Base-by-base conservation (phyloP, 305 asterid genomes). In the Vinca major region DNA sequence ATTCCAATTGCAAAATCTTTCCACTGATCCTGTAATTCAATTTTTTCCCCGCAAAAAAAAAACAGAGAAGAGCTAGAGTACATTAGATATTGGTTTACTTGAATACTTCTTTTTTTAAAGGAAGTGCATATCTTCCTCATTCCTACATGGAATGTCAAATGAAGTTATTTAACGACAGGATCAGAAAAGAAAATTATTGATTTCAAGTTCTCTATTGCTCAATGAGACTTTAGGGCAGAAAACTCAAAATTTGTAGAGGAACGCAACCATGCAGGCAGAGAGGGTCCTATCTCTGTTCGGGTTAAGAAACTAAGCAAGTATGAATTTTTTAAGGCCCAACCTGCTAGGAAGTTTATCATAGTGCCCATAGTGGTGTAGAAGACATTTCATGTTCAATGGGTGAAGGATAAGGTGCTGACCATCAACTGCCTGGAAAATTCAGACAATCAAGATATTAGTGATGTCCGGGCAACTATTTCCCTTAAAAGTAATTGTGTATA, bases 301-400 rank as follows among this genome's bases (percentile, higher is more conserved):
- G 39, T 41, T 54, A 13, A 68, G 33, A 16, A 21, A 16, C 21
- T 2, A 44, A 11, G 47, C 6, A 60, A 62, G 49, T 41, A 67
- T 49, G 47, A 57, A 61, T 39, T 19, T 19, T 20, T 8, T 10
- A 53, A 57, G 26, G 50, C 53, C 73, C 60, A 65, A 90, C 97
- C 96, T 89, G 85, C 83, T 81, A 58, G 99, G 99, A 75, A 93
- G 92, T 73, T 75, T 79, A 74, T 85, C 95, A 77, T 68, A 85
- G 80, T 77, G 86, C 69, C 97, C 95, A 57, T 88, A 90, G 78
- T 89, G 88, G 80, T 87, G 94, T 73, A 90, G 81, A 77, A 93
- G 92, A 73, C 99, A 93, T 83, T 84, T 93, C 99, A 93, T 87
- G 82, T 80, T 89, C 74, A 93, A 71, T n/a, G 99, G 89, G 77